Conservation (phyloP, 495 filamentous ascomycete species). For the Neurospora sp. region DNA sequence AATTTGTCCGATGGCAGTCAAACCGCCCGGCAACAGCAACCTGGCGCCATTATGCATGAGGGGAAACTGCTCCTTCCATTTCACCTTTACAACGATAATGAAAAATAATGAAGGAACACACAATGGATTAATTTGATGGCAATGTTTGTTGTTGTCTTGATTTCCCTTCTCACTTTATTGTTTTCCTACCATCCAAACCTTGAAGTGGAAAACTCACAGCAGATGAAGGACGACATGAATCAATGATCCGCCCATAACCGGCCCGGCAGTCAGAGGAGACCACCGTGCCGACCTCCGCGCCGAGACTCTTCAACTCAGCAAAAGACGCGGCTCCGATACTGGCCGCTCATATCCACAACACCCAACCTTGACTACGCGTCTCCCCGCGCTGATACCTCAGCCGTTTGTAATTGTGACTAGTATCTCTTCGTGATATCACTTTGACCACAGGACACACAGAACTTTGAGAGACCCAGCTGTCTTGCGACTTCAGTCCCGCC, state of each 20-base stretch:
- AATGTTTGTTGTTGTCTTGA: neutral
- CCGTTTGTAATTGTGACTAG: neutral
- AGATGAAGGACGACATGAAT: neutral
- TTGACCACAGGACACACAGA: neutral
- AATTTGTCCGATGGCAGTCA: slow-evolving; percentile 5
- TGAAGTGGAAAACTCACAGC: neutral
- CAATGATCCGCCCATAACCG: neutral
- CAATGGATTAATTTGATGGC: neutral
- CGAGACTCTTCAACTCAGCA: neutral
- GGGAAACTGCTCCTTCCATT: neutral
- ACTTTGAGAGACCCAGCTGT: neutral
- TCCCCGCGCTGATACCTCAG: neutral
- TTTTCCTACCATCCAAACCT: neutral
- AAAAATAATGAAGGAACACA: neutral
- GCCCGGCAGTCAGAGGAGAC: neutral
- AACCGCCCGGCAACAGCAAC: neutral
- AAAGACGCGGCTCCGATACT: neutral
- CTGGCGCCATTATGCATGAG: neutral
- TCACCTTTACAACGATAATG: neutral
- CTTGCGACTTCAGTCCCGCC: neutral
- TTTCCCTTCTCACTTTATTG: neutral
- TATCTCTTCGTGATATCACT: neutral
- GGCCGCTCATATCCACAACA: neutral
- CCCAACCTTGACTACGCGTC: neutral
- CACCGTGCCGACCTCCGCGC: neutral